Percentiles rank a stretch among this genome's conserved stretches.
phyloP scores from a whole-genome alignment of 2,329 filamentous ascomycete genomes.

The Geosmithia flava region DNA sequence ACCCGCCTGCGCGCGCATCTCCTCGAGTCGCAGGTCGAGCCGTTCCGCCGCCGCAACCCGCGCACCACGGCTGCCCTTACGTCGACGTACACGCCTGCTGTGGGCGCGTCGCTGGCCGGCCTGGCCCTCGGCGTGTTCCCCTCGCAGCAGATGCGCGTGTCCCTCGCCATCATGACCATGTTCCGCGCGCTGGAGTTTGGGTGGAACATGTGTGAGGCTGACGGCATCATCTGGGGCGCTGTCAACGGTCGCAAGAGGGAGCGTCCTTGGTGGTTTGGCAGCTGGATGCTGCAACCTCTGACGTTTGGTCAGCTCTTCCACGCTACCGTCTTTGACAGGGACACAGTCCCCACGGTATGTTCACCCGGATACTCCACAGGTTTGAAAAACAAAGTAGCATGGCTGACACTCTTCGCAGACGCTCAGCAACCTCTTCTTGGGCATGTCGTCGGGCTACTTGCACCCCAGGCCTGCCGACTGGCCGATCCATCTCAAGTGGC shows the following conservation, averaged over 20 bases:
- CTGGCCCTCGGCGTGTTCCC: constrained; percentile 69
- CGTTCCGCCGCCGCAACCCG: constrained; percentile 76
- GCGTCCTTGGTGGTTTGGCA: constrained; percentile 72
- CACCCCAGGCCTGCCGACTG: constrained; percentile 59
- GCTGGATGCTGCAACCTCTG: constrained; percentile 69
- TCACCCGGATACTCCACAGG: neutral
- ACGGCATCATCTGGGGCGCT: constrained; percentile 53
- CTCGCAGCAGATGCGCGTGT: constrained; percentile 53
- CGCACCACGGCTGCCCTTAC: constrained; percentile 63
- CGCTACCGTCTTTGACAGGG: constrained; percentile 64
- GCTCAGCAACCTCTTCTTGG: constrained; percentile 44
- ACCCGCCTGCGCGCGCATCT: constrained; percentile 66
- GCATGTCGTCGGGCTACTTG: constrained; percentile 67
- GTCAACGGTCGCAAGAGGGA: constrained; percentile 42
- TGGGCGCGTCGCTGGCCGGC: constrained; percentile 83
- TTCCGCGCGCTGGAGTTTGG: constrained; percentile 75
- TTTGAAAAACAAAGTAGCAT: neutral
- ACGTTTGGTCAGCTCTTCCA: constrained; percentile 67
- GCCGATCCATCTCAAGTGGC: constrained; percentile 59
- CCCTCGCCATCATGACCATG: constrained; percentile 68
- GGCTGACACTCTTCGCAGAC: constrained; percentile 9
- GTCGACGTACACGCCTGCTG: constrained; percentile 70
- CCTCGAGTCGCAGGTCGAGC: constrained; percentile 64
- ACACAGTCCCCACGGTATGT: constrained; percentile 53
- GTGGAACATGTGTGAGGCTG: constrained; percentile 73